phyloP scores from a whole-genome alignment of 1,139 yeast species.

The Kurtzmaniella natalensis region DNA sequence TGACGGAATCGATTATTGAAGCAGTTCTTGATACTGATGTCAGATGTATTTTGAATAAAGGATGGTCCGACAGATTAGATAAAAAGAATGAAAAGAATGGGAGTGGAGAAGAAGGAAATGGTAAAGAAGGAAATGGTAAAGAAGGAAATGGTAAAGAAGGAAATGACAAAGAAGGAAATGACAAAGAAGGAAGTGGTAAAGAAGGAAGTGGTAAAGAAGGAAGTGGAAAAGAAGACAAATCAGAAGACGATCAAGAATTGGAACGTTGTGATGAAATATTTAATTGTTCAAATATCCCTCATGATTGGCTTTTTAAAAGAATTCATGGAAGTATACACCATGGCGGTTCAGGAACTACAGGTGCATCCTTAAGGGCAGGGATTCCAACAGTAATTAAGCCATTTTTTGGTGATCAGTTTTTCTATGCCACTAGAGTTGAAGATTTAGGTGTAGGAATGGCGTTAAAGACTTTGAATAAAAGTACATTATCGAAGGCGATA shows the following conservation, averaged over 20 bases:
- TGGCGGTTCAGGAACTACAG: constrained; percentile 97
- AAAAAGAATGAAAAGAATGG: constrained; percentile 15
- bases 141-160: constrained; percentile 18
- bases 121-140: constrained; percentile 10
- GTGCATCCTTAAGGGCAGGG: constrained; percentile 84
- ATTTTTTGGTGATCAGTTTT: constrained; percentile 94
- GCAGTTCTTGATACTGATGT: constrained; percentile 80
- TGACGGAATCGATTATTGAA: constrained; percentile 73
- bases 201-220: constrained; percentile 2
- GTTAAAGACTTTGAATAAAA: constrained; percentile 62
- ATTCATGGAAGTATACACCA: constrained; percentile 95
- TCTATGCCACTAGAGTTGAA: constrained; percentile 81
- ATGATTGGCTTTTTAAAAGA: constrained; percentile 88
- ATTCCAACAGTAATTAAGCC: constrained; percentile 89
- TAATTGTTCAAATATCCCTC: constrained; percentile 77
- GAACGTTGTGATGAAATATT: too few species aligned
- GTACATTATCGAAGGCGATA: constrained; percentile 62
- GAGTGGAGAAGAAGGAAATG: constrained; percentile 14
- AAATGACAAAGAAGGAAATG: background rate
- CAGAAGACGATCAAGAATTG: background rate
- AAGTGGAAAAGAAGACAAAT: constrained; percentile 26
- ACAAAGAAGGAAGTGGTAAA: constrained; percentile 1
- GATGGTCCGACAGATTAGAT: constrained; percentile 82
- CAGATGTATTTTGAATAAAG: constrained; percentile 82
- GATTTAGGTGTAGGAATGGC: constrained; percentile 86